A percentile compares a stretch with the other conserved stretches of the same genome.
Conservation (phyloP, 306 rosid species). For the Sphenostylis stenocarpa region DNA sequence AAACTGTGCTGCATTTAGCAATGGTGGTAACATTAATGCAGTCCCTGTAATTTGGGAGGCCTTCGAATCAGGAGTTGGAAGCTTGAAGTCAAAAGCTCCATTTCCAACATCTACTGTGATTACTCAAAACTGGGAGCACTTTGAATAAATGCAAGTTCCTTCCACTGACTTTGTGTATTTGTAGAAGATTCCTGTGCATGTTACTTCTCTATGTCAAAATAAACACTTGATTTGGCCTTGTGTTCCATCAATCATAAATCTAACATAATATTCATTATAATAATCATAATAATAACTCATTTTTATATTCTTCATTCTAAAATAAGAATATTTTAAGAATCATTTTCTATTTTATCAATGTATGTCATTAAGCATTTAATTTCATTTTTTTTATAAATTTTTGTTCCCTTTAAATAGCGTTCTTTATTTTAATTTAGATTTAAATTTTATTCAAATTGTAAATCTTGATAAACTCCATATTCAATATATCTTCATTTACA, state of each 20-base stretch:
- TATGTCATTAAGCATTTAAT: too few relatives aligned
- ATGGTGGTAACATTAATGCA: constrained; percentile 16
- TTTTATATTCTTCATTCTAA: too few relatives aligned
- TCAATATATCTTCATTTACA: too few relatives aligned
- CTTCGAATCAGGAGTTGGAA: constrained; percentile 54
- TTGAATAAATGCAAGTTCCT: constrained; percentile 15
- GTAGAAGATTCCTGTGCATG: not conserved
- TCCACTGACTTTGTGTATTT: not conserved
- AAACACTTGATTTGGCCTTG: not conserved
- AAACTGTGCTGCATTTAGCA: constrained; percentile 40
- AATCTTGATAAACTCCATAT: too few relatives aligned
- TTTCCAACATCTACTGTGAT: constrained; percentile 28
- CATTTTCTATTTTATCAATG: too few relatives aligned
- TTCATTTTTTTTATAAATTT: too few relatives aligned
- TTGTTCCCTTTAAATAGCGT: too few relatives aligned
- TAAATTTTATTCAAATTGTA: too few relatives aligned
- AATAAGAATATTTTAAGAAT: too few relatives aligned
- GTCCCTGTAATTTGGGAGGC: constrained; percentile 51
- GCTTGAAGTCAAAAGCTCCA: constrained; percentile 21
- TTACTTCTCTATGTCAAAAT: constrained; percentile 7
- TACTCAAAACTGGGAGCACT: constrained; percentile 37
- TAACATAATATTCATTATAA: not conserved
- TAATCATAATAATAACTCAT: too few relatives aligned
- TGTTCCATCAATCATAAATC: not conserved
- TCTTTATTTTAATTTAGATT: too few relatives aligned